Percentiles rank a stretch among this genome's conserved stretches.
Evolutionary conservation across 2,329 filamentous ascomycete genomes (phyloP).

Genomic region (Arthrobotrys musiformis): DNA sequence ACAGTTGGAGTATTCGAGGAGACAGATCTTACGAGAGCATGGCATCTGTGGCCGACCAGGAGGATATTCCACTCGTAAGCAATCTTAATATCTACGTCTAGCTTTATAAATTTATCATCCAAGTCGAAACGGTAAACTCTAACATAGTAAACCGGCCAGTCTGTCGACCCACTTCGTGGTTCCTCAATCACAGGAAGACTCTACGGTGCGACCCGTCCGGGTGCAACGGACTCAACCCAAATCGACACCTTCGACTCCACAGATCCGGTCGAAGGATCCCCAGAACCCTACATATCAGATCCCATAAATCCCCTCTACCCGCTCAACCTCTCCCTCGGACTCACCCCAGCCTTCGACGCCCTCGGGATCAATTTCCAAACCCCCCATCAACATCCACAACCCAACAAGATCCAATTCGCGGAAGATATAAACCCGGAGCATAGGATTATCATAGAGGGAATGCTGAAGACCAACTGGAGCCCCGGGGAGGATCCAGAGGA

Average conservation of each 20-base stretch:
- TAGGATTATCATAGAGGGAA: background rate
- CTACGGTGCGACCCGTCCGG: background rate
- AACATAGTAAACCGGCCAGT: background rate
- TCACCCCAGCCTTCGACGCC: background rate
- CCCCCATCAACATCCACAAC: background rate
- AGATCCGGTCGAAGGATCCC: background rate
- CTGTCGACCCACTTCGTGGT: background rate
- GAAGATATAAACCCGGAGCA: slow-evolving; percentile 17
- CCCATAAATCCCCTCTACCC: background rate
- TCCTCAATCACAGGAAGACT: too few relatives aligned
- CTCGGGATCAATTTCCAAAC: background rate
- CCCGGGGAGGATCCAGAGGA: background rate
- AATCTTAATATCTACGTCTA: background rate
- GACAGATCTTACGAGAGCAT: background rate
- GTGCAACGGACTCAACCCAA: background rate
- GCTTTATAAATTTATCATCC: too few relatives aligned
- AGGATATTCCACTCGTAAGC: slow-evolving; percentile 9
- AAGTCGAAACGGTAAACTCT: background rate
- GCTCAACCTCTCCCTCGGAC: background rate
- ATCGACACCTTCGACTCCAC: background rate
- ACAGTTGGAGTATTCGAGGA: too few relatives aligned
- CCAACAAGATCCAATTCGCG: slow-evolving; percentile 4
- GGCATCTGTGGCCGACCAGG: slow-evolving; percentile 15
- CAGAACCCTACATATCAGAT: background rate
- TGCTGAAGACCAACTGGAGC: slow-evolving; percentile 9